Percentiles rank a stretch among this genome's conserved stretches.
Conservation (phyloP, 331 rosid genomes). For the Saraca asoca region DNA sequence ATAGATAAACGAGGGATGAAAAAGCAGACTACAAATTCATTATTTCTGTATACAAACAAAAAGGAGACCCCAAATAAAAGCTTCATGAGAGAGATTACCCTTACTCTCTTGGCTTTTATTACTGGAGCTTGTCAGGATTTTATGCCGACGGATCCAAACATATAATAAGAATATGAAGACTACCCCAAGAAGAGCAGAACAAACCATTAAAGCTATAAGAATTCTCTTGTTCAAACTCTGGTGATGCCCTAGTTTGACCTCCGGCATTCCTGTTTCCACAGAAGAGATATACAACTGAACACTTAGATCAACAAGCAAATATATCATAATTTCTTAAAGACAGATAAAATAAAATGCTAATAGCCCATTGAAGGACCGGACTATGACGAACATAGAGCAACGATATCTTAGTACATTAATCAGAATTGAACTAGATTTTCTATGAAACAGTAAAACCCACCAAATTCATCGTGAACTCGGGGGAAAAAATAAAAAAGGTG, state of each 20-base stretch:
- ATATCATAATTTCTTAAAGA: slow-evolving; percentile 1
- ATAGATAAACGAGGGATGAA: slow-evolving; percentile 12
- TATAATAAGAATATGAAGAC: slow-evolving; percentile 53
- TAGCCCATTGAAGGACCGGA: neutral
- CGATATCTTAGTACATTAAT: slow-evolving; percentile 1
- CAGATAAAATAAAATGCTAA: slow-evolving; percentile 24
- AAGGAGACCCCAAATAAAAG: neutral
- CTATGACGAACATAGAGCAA: neutral
- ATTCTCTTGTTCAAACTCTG: slow-evolving; percentile 67
- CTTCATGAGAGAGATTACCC: slow-evolving; percentile 48
- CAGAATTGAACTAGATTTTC: slow-evolving; percentile 14
- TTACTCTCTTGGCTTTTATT: slow-evolving; percentile 44
- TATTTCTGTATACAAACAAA: neutral
- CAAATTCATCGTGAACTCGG: slow-evolving; percentile 17
- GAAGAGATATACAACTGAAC: neutral
- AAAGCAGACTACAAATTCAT: slow-evolving; percentile 9
- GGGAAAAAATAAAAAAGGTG: neutral
- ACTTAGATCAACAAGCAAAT: slow-evolving; percentile 1
- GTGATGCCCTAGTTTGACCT: slow-evolving; percentile 59
- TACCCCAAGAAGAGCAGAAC: slow-evolving; percentile 71
- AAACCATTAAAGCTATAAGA: slow-evolving; percentile 63
- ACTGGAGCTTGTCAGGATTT: slow-evolving; percentile 33
- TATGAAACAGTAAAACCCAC: neutral
- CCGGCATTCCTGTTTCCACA: slow-evolving; percentile 53
- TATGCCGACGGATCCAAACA: slow-evolving; percentile 59